These are phyloP conservation scores for Penicillium steckii DNA, from an alignment of 495 filamentous ascomycete species.

Conservation along the genomic window DNA sequence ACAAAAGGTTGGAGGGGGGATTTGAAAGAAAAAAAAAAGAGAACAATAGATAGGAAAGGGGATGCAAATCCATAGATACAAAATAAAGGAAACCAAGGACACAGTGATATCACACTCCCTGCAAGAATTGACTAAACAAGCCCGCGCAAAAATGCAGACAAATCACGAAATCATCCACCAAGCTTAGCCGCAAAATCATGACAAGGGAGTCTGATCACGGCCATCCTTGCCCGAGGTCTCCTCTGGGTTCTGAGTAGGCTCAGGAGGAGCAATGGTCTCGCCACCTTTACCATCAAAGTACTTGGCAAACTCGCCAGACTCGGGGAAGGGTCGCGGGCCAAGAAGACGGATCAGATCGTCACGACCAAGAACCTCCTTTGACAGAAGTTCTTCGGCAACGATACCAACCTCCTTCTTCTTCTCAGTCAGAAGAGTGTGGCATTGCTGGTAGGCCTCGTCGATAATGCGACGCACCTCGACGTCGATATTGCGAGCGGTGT, in stretches of 20 bases:
- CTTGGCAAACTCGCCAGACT: conserved; percentile 85
- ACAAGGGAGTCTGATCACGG: conserved; percentile 43
- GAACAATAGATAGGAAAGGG: conserved; percentile 19
- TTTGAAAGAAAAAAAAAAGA: conserved; percentile 11
- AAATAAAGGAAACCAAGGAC: conserved; percentile 26
- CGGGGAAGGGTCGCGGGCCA: conserved; percentile 76
- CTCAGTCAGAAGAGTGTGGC: conserved; percentile 73
- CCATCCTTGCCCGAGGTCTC: conserved; percentile 40
- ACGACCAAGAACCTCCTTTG: conserved; percentile 84
- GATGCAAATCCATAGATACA: conserved; percentile 41
- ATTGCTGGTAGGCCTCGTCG: conserved; percentile 87
- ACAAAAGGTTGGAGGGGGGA: conserved; percentile 1
- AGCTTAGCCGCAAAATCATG: conserved; percentile 31
- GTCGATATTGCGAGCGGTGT: conserved; percentile 89
- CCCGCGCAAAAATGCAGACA: conserved; percentile 20
- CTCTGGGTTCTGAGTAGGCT: conserved; percentile 41
- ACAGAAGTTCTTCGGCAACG: conserved; percentile 88
- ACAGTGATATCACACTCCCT: conserved; percentile 28
- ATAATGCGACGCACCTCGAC: conserved; percentile 85
- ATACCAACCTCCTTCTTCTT: conserved; percentile 87
- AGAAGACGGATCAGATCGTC: conserved; percentile 90
- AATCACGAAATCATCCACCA: conserved; percentile 17
- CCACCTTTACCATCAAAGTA: conserved; percentile 68
- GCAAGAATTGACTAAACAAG: conserved; percentile 15
- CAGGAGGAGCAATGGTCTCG: conserved; percentile 56